Conservation (phyloP, 192 early-diverging fungal species). For the Pecoramyces ruminantium region DNA sequence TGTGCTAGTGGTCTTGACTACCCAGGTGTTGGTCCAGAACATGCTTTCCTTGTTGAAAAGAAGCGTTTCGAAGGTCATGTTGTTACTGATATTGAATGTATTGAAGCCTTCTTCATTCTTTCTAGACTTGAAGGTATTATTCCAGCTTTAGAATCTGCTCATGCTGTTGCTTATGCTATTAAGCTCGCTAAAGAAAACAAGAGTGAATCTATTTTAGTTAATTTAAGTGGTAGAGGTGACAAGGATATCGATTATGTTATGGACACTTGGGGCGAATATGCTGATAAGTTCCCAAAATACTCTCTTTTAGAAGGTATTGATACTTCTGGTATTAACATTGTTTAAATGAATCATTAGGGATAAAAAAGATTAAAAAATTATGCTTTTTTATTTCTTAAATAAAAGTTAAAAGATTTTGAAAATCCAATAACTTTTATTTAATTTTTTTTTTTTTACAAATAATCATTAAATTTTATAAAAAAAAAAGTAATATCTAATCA, state of each 20-base stretch:
- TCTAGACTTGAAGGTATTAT: slow-evolving; percentile 75
- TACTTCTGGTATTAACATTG: neutral
- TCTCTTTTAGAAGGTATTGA: neutral
- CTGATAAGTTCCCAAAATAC: neutral
- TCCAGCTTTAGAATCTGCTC: slow-evolving; percentile 87
- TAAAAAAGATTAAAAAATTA: too few species aligned
- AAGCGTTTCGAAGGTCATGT: slow-evolving; percentile 62
- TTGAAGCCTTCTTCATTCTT: slow-evolving; percentile 55
- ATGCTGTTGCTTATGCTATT: slow-evolving; percentile 71
- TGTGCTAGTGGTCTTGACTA: slow-evolving; percentile 92
- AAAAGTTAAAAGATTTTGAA: too few species aligned
- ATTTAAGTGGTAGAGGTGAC: slow-evolving; percentile 85
- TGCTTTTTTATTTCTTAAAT: too few species aligned
- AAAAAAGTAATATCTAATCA: too few species aligned
- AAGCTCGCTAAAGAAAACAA: slow-evolving; percentile 57
- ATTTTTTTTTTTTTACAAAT: too few species aligned
- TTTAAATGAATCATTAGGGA: too few species aligned
- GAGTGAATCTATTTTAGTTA: slow-evolving; percentile 74
- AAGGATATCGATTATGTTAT: slow-evolving; percentile 88
- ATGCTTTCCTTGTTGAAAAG: slow-evolving; percentile 74
- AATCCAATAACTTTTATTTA: too few species aligned
- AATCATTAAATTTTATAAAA: too few species aligned
- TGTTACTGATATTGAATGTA: slow-evolving; percentile 65
- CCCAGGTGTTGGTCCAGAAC: slow-evolving; percentile 94
- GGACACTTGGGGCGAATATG: neutral